A percentile compares a stretch with the other conserved stretches of the same genome.
These are phyloP conservation scores for Aspergillus saccharolyticus DNA, from an alignment of 495 filamentous ascomycete species.

Conservation along the genomic window DNA sequence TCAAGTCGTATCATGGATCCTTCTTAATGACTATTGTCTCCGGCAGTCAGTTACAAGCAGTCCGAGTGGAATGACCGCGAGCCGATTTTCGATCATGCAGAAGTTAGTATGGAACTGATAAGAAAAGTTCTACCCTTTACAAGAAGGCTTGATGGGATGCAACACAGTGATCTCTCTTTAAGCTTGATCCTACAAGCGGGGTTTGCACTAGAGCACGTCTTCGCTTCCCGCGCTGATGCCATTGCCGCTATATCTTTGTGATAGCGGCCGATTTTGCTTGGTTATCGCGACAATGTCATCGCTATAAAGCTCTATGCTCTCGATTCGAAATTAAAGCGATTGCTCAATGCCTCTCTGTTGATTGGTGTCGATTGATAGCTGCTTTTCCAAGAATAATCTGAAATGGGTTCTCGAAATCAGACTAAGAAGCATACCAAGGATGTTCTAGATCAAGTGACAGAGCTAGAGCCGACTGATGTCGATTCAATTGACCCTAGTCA, in stretches of 20 bases:
- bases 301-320: not conserved
- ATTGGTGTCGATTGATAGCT: not conserved
- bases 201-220: not conserved
- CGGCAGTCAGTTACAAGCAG: too few relatives aligned
- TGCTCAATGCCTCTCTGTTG: not conserved
- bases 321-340: not conserved
- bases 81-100: not conserved
- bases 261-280: not conserved
- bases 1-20: too few relatives aligned
- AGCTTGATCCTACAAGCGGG: not conserved
- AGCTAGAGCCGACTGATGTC: not conserved
- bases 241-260: not conserved
- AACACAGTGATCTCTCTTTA: not conserved
- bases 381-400: not conserved
- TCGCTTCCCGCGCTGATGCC: slow-evolving; percentile 4
- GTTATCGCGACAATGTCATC: not conserved
- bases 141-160: not conserved
- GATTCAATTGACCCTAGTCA: not conserved
- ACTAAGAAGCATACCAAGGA: not conserved
- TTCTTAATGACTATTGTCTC: not conserved
- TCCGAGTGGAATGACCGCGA: not conserved
- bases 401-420: not conserved
- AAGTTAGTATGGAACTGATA: not conserved
- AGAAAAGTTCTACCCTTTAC: not conserved
- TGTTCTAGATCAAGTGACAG: not conserved